Evolutionary conservation across 257 asterid species (phyloP).

Genomic region (Salvia hispanica): DNA sequence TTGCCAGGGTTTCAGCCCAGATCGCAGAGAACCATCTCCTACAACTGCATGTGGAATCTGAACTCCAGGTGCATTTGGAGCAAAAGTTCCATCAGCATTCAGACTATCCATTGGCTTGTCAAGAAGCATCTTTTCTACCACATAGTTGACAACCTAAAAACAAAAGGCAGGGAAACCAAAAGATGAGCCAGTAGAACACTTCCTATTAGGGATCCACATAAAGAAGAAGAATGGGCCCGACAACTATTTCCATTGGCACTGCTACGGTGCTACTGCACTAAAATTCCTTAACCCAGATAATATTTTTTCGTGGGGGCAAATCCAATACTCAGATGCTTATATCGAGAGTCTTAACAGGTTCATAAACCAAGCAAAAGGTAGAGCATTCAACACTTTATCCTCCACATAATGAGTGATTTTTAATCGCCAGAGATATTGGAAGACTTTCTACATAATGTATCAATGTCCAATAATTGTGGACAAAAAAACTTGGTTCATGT

Average conservation of each 20-base stretch:
- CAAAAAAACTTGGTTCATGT: not conserved
- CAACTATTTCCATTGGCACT: not conserved
- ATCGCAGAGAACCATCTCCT: conserved; percentile 68
- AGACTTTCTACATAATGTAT: not conserved
- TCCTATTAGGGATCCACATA: conserved; percentile 6
- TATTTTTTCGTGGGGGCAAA: not conserved
- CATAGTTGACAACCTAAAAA: conserved; percentile 85
- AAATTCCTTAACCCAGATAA: conserved; percentile 13
- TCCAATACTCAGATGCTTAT: not conserved
- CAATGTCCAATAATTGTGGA: not conserved
- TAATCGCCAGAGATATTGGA: conserved; percentile 11
- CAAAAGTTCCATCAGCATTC: conserved; percentile 62
- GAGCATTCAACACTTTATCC: not conserved
- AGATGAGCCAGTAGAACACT: conserved; percentile 21
- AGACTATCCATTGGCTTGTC: conserved; percentile 74
- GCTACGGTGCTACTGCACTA: not conserved
- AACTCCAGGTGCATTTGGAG: conserved; percentile 56
- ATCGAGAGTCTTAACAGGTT: not conserved
- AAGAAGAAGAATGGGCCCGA: not conserved
- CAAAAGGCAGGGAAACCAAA: conserved; percentile 14
- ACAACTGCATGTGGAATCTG: conserved; percentile 49
- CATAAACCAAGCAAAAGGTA: not conserved
- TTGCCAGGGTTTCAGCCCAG: conserved; percentile 80
- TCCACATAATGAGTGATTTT: conserved; percentile 6
- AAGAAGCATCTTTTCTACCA: conserved; percentile 86